These are phyloP conservation scores for Ganoderma sp. DNA, from an alignment of 1,284 basidiomycete species.

Conservation along the genomic window DNA sequence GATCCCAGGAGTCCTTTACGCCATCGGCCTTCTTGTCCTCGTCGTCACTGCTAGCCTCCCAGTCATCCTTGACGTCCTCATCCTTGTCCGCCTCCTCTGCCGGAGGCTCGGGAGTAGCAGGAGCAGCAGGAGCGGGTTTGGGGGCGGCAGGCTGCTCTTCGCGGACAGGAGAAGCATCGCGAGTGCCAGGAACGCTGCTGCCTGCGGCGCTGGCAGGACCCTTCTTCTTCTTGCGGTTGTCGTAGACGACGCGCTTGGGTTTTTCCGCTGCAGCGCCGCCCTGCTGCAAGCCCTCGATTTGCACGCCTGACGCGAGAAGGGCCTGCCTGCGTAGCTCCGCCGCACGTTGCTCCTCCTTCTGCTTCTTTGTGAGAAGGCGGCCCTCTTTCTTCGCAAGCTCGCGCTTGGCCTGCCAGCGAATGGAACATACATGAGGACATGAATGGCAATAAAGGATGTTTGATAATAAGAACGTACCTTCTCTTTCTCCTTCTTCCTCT, in stretches of 20 bases:
- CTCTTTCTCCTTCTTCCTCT: constrained; percentile 88
- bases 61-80: constrained; percentile 72
- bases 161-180: constrained; percentile 47
- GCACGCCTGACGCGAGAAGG: constrained; percentile 86
- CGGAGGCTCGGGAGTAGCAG: constrained; percentile 34
- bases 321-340: constrained; percentile 94
- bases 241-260: constrained; percentile 79
- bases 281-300: constrained; percentile 85
- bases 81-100: constrained; percentile 30
- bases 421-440: constrained; percentile 16
- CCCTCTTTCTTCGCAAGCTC: constrained; percentile 92
- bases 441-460: not conserved
- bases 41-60: constrained; percentile 80
- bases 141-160: constrained; percentile 60
- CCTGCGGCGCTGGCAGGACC: constrained; percentile 53
- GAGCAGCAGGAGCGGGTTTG: constrained; percentile 45
- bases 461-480: constrained; percentile 58
- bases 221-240: constrained; percentile 82
- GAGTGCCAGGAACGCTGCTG: constrained; percentile 43
- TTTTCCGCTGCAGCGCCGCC: constrained; percentile 46
- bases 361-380: constrained; percentile 90
- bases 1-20: constrained; percentile 89
- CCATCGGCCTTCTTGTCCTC: constrained; percentile 44
- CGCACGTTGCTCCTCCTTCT: constrained; percentile 92
- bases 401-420: constrained; percentile 67